Evolutionary conservation across 2,329 filamentous ascomycete genomes (phyloP), one percentile per base, ranked within the genome.

Genomic region (Aspergillus unguis): DNA sequence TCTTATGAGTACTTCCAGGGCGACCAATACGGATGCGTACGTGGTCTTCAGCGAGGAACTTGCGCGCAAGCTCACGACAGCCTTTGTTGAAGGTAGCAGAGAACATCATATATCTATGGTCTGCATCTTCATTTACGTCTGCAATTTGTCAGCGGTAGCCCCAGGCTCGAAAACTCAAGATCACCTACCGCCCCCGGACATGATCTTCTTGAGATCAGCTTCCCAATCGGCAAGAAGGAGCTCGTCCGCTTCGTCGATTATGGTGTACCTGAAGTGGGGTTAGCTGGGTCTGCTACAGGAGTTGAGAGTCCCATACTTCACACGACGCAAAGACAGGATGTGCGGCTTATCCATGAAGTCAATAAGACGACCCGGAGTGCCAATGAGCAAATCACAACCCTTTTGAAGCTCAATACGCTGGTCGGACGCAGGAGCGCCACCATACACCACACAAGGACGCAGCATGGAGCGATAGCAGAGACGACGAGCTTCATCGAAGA

Each of bases 221-320:
- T 86, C 81, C 90, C 94, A 97, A 63, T 92, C 88, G 1, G 77
- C 67, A 0, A 86, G 79, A 0, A 99, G 80, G 79, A 99, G 86
- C 75, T 99, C 92, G 66, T 99, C 94, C 0, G 94, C 94, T 68
- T 99, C 94, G 55, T 97, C 94, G 57, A 99, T 85, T 58, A 97
- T 83, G 59, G 83, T 84, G 71, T 78, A 85, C 55, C 79, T 81
- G 7, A 23, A 0, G 8, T 8, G 10, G n/a, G 3, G 28, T 57
- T 48, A 57, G 38, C 9, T 10, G 27, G 9, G 17, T 4, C 29
- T 27, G 8, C 17, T 28, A 26, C 25, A 28, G 9, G 10, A 25
- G 4, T 6, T 5, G 59, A 25, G 58, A 48, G 9, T 6, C 37
- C 42, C 60, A 54, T 85, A 94, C 72, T 86, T 86, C 55, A 96